Conservation (phyloP, 805 yeast genomes). For the Barnettozyma sp. region DNA sequence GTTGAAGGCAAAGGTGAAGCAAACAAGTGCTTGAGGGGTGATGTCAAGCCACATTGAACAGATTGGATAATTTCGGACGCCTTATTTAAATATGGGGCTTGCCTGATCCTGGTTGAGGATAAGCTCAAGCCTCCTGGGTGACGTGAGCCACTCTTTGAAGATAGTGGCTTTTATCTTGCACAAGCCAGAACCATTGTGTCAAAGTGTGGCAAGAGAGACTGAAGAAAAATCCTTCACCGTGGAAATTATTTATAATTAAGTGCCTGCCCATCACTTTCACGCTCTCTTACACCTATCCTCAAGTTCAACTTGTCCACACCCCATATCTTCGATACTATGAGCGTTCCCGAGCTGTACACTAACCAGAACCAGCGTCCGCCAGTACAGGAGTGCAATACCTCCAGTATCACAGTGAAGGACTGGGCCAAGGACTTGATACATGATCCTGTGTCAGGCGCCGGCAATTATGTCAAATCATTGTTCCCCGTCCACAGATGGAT, state of each 20-base stretch:
- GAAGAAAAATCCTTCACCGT: constrained; percentile 1
- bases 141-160: constrained; percentile 1
- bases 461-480: constrained; percentile 49
- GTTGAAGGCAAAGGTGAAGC: no score
- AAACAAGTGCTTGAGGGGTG: no score
- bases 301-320: no score
- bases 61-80: no score
- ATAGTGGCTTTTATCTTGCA: constrained; percentile 1
- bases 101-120: no score
- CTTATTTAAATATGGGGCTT: no score
- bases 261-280: no score
- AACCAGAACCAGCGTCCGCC: constrained; percentile 7
- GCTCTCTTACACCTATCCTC: no score
- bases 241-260: constrained; percentile 1
- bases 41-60: no score
- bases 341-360: constrained; percentile 1
- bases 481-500: constrained; percentile 86
- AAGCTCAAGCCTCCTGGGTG: no score
- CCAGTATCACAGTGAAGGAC: constrained; percentile 6
- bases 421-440: constrained; percentile 9
- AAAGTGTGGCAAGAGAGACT: constrained; percentile 15
- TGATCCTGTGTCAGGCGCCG: constrained; percentile 23
- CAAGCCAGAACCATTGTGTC: constrained; percentile 6
- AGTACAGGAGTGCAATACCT: constrained; percentile 4
- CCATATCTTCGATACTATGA: no score